Base-by-base conservation (phyloP, 139 green algal species). In the Tetradesmus lagerheimii region DNA sequence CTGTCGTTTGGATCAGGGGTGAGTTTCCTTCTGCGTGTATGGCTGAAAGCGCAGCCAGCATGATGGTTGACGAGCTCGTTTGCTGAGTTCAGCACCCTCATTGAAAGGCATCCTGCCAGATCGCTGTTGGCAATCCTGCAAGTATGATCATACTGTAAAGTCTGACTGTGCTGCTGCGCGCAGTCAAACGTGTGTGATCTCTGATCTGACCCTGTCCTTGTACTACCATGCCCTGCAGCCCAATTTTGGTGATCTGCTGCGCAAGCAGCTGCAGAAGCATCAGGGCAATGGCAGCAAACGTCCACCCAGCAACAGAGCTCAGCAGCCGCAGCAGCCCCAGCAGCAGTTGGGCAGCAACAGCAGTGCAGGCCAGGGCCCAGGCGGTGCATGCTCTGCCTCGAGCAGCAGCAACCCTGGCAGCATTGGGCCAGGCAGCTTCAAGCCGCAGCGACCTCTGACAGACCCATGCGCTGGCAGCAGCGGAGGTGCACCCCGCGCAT, bases 1-100 rank as follows among this genome's bases (percentile, higher is more conserved):
- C 62, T 92, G 34, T 89, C 82, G 12, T 89, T 86, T 35, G 83
- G 83, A 41, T 64, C 64, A 23, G 82, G 89, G 87, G 89, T 91
- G 67, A 89, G 89, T 88, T 6, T 29, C 66, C 3, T 37, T 6
- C 57, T 37, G 16, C 20, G 5, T 6, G 15, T 2, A n/a, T 41
- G 57, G 57, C 23, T 71, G 18, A 41, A 29, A n/a, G n/a, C n/a
- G n/a, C 71, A 79, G 71, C 71, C 31, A 25, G 71, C 57, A 4
- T 64, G 20, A 71, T 71, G 20, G 71, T 79, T 41, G n/a, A 38
- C 71, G 31, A 79, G 71, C 57, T 71, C 23, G 57, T 71, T 71
- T 71, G 57, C 57, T 71, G 57, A 71, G 57, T 71, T 71, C 57
- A 71, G 57, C 57, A 71, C 14, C 45, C n/a, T n/a, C n/a, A n/a